Base-by-base conservation (phyloP, 108 stramenopile species). In the Cyclotella choctawhatcheeana region DNA sequence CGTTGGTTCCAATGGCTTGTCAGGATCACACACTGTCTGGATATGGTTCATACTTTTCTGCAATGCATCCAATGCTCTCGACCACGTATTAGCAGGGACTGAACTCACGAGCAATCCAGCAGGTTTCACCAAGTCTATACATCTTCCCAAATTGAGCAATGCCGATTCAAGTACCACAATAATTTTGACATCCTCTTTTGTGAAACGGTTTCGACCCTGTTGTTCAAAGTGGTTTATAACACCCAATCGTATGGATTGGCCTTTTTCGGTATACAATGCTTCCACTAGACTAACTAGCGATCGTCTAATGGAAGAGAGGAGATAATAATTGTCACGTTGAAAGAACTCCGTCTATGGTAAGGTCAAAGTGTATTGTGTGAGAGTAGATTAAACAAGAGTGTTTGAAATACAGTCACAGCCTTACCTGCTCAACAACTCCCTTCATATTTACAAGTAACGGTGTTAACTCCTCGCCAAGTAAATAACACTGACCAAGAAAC, bases 251-350 rank as follows among this genome's bases (percentile, higher is more conserved):
- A 78, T 77, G 2, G 79, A 74, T 56, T 84, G 60, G n/a, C 73
- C 64, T 59, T 69, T 80, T 71, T 68, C 80, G 72, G 54, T 78
- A 61, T 93, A 86, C 60, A 93, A 71, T 54, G 78, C 63, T 75
- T 93, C 93, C 25, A 93, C 81, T 21, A 86, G 69, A 7, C 80
- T 77, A 16, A 90, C 89, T 25, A 93, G 54, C 22, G 86, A 80
- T 35, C 89, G 61, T n/a, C 93, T 85, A n/a, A 87, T 89, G 7
- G 88, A 70, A 14, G 90, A 85, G 14, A 91, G 73, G 5, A 76
- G 63, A 10, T 85, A 76, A 52, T 91, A 93, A 56, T 90, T 91
- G 61, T 93, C 93, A 31, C 87, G 58, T 67, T 93, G 93, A 81
- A 91, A 91, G 68, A 93, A 90, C 69, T 93, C 92, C 18, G 74